These are phyloP conservation scores for Penicillium sp. DNA, from an alignment of 2,329 filamentous ascomycete species.

Conservation along the genomic window DNA sequence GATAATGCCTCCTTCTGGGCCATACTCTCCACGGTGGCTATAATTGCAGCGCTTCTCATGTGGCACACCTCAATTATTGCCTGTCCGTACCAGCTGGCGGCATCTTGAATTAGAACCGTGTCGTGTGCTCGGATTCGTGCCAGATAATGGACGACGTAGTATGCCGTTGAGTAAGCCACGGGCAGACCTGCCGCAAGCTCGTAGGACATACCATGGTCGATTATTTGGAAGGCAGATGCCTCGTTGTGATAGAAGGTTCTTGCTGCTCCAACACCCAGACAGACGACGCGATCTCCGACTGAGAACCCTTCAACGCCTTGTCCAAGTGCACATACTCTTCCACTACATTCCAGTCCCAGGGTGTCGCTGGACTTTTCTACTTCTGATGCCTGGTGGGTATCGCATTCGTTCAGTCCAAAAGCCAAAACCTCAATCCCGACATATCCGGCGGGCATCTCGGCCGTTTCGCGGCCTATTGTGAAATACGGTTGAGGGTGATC, in stretches of 20 bases:
- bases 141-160: constrained; percentile 18
- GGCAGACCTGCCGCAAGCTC: constrained; percentile 24
- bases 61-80: constrained; percentile 22
- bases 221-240: constrained; percentile 19
- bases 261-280: constrained; percentile 16
- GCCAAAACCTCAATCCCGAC: constrained; percentile 35
- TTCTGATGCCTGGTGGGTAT: constrained; percentile 6
- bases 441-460: constrained; percentile 14
- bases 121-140: constrained; percentile 17
- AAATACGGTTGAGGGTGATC: constrained; percentile 7
- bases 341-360: constrained; percentile 18
- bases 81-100: constrained; percentile 20
- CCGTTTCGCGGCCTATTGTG: constrained; percentile 2
- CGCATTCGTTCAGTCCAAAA: constrained; percentile 28
- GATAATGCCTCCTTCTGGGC: constrained; percentile 9
- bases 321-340: constrained; percentile 20
- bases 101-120: constrained; percentile 30
- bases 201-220: constrained; percentile 18
- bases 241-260: constrained; percentile 16
- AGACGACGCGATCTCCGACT: constrained; percentile 24
- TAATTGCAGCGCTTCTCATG: constrained; percentile 2
- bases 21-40: constrained; percentile 13
- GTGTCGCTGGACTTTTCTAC: background rate
- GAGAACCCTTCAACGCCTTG: constrained; percentile 10
- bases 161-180: constrained; percentile 21